Evolutionary conservation across 306 rosid genomes (phyloP), one percentile per base, ranked within the genome.

Genomic region (Cucurbita moschata): DNA sequence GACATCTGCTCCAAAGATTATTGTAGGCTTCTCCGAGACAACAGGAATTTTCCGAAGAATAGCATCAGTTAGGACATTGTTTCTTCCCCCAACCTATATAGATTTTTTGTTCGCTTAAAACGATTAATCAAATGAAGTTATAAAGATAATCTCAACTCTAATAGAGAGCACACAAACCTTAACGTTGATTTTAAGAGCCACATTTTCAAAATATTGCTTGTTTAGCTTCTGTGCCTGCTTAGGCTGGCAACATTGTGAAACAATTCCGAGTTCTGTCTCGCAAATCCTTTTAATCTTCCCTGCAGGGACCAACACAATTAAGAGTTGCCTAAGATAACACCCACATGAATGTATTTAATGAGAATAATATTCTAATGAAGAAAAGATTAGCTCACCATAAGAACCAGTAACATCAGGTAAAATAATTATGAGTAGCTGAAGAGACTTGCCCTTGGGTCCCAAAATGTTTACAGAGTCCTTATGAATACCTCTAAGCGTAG

Each of bases 241-340:
- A 0, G 98, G 96, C 3, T 67, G 82, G 75, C 86, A 85, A 75
- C 98, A 93, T 51, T 93, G 98, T 4, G 97, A 77, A 9, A 93
- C 94, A 15, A 93, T 93, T 39, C 97, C 98, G 0, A 90, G 70
- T 21, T 90, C 96, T 0, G 98, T 90, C 81, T 93, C 98, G 54
- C 98, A 93, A 0, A 90, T 57, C 6, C 88, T 85, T 74, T 93
- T 93, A 7, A 93, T 87, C 73, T 2, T 78, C 9, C 83, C 98
- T 93, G 82, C 54, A 60, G 79, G 26, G 14, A 58, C 7, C 7
- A 51, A 19, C n/a, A 23, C 8, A 60, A 62, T 15, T 10, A 5
- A 10, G 8, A n/a, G 43, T 12, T 13, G 13, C 2, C n/a, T 16
- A 73, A 7, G 4, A 12, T 19, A 15, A n/a, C 26, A 64, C 0